These are phyloP conservation scores for Geotrichum aggregatum DNA, from an alignment of 1,139 yeast species.

Conservation along the genomic window DNA sequence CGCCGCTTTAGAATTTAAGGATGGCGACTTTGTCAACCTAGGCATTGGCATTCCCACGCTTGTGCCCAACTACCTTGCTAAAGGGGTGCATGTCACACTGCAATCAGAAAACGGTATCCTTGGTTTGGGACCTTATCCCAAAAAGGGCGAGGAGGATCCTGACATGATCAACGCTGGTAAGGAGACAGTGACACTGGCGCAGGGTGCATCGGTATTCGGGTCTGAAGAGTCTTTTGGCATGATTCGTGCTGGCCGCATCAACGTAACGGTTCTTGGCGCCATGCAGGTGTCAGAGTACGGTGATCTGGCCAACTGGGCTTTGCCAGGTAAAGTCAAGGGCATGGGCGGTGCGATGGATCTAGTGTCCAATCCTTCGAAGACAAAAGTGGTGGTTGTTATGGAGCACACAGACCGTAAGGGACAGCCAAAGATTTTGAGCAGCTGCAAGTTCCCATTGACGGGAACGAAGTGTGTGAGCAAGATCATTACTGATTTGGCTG, in stretches of 20 bases:
- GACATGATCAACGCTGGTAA: conserved; percentile 52
- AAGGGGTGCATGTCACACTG: conserved; percentile 41
- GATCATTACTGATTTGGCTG: conserved; percentile 50
- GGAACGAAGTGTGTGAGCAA: conserved; percentile 47
- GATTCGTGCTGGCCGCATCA: conserved; percentile 49
- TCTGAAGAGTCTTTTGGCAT: conserved; percentile 50
- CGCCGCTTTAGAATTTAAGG: conserved; percentile 46
- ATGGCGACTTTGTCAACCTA: conserved; percentile 46
- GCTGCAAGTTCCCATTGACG: conserved; percentile 48
- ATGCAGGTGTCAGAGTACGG: conserved; percentile 49
- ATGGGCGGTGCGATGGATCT: conserved; percentile 60
- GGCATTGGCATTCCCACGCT: conserved; percentile 53
- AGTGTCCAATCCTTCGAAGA: conserved; percentile 46
- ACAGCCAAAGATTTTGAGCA: conserved; percentile 45
- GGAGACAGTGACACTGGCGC: conserved; percentile 47
- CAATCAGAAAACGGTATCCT: conserved; percentile 51
- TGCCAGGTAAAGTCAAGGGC: conserved; percentile 51
- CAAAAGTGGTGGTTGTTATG: conserved; percentile 48
- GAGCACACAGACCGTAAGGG: conserved; percentile 50
- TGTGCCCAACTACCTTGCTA: conserved; percentile 45
- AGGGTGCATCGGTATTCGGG: conserved; percentile 50
- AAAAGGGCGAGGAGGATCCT: conserved; percentile 45
- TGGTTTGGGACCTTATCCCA: conserved; percentile 50
- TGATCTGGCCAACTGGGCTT: conserved; percentile 52
- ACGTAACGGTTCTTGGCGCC: conserved; percentile 48